phyloP scores from a whole-genome alignment of 2,329 filamentous ascomycete genomes.

The Penicillium sp. region DNA sequence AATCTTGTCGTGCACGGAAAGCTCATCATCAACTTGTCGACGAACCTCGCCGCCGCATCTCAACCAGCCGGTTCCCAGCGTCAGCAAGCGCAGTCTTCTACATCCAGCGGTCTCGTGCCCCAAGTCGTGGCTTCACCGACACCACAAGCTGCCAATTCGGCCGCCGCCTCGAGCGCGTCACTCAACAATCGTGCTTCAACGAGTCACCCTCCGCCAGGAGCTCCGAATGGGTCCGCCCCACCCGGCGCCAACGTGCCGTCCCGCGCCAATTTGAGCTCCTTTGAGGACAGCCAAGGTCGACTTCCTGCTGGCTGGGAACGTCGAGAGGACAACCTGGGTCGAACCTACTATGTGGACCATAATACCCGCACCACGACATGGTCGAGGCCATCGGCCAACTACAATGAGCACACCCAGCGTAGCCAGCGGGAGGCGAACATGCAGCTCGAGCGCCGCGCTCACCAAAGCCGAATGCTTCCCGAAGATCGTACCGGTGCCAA shows the following conservation, averaged over 20 bases:
- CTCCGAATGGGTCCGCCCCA: constrained; percentile 37
- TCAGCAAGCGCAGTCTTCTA: constrained; percentile 28
- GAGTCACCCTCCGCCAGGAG: constrained; percentile 32
- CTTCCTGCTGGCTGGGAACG: constrained; percentile 93
- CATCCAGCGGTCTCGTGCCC: constrained; percentile 36
- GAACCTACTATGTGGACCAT: constrained; percentile 97
- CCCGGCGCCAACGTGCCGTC: constrained; percentile 36
- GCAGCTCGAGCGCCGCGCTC: constrained; percentile 83
- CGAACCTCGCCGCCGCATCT: constrained; percentile 70
- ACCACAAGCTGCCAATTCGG: constrained; percentile 23
- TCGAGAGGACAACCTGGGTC: constrained; percentile 85
- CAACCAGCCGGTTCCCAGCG: constrained; percentile 43
- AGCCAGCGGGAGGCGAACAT: constrained; percentile 83
- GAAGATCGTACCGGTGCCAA: constrained; percentile 92
- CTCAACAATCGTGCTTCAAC: constrained; percentile 32
- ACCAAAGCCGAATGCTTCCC: constrained; percentile 91
- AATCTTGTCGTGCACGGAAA: constrained; percentile 97
- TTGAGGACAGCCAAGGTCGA: constrained; percentile 92
- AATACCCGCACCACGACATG: constrained; percentile 96
- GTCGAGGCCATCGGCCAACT: constrained; percentile 77
- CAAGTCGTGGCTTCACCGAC: constrained; percentile 27
- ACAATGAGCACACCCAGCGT: constrained; percentile 69
- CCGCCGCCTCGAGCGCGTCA: constrained; percentile 29
- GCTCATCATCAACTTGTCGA: constrained; percentile 92
- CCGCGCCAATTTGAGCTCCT: constrained; percentile 69